These are phyloP conservation scores for Colletotrichum camelliae DNA, from an alignment of 2,329 filamentous ascomycete species.

Conservation along the genomic window DNA sequence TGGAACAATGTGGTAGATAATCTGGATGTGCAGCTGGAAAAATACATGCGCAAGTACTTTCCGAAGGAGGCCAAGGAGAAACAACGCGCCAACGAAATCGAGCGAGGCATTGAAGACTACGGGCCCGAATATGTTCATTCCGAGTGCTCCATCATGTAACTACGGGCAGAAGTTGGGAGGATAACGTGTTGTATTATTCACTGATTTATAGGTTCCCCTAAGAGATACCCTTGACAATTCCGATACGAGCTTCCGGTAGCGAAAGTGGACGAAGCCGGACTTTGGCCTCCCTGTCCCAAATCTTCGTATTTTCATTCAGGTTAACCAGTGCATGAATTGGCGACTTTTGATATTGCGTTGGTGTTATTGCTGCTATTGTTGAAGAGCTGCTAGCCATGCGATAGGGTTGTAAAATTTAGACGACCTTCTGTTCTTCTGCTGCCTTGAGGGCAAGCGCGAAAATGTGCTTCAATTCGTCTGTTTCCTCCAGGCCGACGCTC, in stretches of 20 bases:
- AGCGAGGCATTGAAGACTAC: slow-evolving; percentile 75
- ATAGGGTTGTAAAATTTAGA: background rate
- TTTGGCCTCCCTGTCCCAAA: background rate
- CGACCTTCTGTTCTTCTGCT: slow-evolving; percentile 36
- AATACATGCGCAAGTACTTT: slow-evolving; percentile 78
- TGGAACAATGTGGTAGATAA: slow-evolving; percentile 55
- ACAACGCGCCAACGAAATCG: slow-evolving; percentile 73
- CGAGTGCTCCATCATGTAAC: slow-evolving; percentile 68
- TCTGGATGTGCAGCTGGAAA: slow-evolving; percentile 71
- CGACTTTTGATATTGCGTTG: background rate
- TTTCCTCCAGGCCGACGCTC: slow-evolving; percentile 89
- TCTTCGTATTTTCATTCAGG: background rate
- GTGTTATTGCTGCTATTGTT: background rate
- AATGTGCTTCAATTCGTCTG: slow-evolving; percentile 64
- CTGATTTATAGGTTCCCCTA: background rate
- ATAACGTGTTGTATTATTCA: background rate
- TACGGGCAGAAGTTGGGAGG: background rate
- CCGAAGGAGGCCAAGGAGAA: slow-evolving; percentile 73
- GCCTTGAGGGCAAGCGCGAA: slow-evolving; percentile 76
- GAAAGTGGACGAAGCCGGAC: background rate
- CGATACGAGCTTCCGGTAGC: background rate
- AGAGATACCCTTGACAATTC: slow-evolving; percentile 16
- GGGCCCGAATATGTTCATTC: slow-evolving; percentile 67
- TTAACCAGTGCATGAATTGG: background rate
- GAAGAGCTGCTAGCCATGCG: background rate